Conservation (phyloP, 177 flowering plant species). For the Tripterygium wilfordii region DNA sequence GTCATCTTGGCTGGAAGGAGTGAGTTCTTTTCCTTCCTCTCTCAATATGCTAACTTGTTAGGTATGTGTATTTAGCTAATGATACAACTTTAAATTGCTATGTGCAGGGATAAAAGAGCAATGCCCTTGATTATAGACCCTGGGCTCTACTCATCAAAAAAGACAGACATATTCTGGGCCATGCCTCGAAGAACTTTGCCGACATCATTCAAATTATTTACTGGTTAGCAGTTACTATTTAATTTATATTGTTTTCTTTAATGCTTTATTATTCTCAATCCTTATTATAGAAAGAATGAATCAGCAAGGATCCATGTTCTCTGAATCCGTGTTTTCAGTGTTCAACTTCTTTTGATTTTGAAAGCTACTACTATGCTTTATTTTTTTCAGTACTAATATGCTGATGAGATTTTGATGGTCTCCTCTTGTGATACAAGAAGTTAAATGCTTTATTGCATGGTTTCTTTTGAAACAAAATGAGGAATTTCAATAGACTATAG, state of each 20-base stretch:
- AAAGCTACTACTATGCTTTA: too few species aligned
- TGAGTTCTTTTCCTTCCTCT: constrained; percentile 30
- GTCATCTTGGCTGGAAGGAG: constrained; percentile 89
- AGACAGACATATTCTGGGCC: constrained; percentile 62
- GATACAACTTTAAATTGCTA: constrained; percentile 1
- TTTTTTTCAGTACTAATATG: too few species aligned
- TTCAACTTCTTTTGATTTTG: too few species aligned
- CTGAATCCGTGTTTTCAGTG: too few species aligned
- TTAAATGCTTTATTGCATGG: too few species aligned
- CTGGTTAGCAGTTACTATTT: constrained; percentile 46
- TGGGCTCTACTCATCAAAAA: constrained; percentile 57
- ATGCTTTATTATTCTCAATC: too few species aligned
- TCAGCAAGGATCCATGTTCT: too few species aligned
- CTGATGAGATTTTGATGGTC: too few species aligned
- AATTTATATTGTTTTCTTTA: not conserved
- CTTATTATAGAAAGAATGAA: too few species aligned
- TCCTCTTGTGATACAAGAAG: too few species aligned
- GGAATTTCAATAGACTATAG: too few species aligned
- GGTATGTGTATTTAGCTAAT: not conserved
- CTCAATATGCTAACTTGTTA: not conserved
- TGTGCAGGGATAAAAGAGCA: constrained; percentile 69
- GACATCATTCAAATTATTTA: constrained; percentile 78
- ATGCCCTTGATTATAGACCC: constrained; percentile 90
- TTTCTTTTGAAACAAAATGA: too few species aligned
- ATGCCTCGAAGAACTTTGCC: constrained; percentile 61